A percentile compares a stretch with the other conserved stretches of the same genome.
These are phyloP conservation scores for Trichaptum fuscoviolaceum DNA, from an alignment of 768 basidiomycete species.

Conservation along the genomic window DNA sequence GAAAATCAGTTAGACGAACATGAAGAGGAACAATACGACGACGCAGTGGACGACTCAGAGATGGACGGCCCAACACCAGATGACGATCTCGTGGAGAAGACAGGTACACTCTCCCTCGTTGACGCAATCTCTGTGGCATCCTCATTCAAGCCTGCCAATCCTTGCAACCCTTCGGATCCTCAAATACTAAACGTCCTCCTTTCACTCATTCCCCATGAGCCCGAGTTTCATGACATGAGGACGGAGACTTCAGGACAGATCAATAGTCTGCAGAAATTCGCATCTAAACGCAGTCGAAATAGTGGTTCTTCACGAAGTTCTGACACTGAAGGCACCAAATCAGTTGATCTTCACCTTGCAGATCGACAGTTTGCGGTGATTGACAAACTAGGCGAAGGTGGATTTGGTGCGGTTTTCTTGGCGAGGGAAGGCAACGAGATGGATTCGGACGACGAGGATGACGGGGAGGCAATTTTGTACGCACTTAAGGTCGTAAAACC, in stretches of 20 bases:
- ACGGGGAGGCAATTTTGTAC: conserved; percentile 51
- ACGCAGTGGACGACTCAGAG: conserved; percentile 16
- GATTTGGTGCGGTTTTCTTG: conserved; percentile 94
- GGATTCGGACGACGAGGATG: conserved; percentile 47
- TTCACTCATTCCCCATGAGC: conserved; percentile 54
- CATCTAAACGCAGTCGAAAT: conserved; percentile 43
- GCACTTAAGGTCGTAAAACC: conserved; percentile 94
- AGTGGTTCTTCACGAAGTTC: conserved; percentile 31
- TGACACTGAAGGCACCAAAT: conserved; percentile 27
- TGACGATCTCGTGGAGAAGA: conserved; percentile 46
- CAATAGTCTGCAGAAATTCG: conserved; percentile 67
- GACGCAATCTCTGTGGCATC: conserved; percentile 59
- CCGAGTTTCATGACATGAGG: conserved; percentile 56
- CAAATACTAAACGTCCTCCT: conserved; percentile 60
- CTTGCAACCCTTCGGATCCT: conserved; percentile 81
- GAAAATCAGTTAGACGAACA: conserved; percentile 16
- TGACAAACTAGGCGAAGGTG: conserved; percentile 94
- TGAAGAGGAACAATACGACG: conserved; percentile 25
- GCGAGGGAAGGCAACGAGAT: conserved; percentile 48
- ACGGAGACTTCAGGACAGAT: conserved; percentile 52
- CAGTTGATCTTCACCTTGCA: conserved; percentile 48
- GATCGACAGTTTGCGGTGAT: conserved; percentile 63
- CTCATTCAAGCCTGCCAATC: conserved; percentile 72
- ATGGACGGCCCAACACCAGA: conserved; percentile 13
- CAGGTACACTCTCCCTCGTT: conserved; percentile 58